Percentiles rank a stretch among this genome's conserved stretches.
These are phyloP conservation scores for Cytospora leucostoma DNA, from an alignment of 2,329 filamentous ascomycete species.

Conservation along the genomic window DNA sequence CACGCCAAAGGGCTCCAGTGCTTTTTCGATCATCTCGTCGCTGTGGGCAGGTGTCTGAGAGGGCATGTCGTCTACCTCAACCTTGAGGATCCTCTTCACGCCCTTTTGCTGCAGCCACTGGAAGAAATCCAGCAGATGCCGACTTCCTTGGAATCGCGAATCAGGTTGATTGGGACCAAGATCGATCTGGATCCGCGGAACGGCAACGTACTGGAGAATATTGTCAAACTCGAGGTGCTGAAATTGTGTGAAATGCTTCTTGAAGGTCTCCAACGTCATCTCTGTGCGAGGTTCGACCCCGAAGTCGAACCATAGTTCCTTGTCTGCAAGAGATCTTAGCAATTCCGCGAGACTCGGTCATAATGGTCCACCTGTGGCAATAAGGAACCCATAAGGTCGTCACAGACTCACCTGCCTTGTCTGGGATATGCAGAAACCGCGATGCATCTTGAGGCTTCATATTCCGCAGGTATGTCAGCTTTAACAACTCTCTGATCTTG, in stretches of 20 bases:
- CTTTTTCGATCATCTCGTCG: constrained; percentile 35
- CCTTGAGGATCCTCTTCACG: constrained; percentile 35
- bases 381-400: too few species aligned
- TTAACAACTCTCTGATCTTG: neutral
- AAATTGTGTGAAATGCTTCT: neutral
- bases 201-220: neutral
- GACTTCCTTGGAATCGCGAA: neutral
- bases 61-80: constrained; percentile 36
- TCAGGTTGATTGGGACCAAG: neutral
- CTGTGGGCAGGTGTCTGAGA: constrained; percentile 32
- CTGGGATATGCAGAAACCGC: too few species aligned
- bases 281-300: neutral
- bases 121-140: constrained; percentile 31
- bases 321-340: neutral
- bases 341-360: too few species aligned
- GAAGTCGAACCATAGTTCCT: neutral
- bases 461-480: too few species aligned
- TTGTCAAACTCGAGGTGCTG: neutral
- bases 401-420: too few species aligned
- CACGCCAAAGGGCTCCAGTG: constrained; percentile 32
- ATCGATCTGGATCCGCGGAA: neutral
- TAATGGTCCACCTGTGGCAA: too few species aligned
- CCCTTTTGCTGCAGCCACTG: constrained; percentile 33
- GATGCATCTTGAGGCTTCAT: too few species aligned
- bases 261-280: neutral